phyloP scores from a whole-genome alignment of 352 stramenopile species.

The Globisporangium radiosum region DNA sequence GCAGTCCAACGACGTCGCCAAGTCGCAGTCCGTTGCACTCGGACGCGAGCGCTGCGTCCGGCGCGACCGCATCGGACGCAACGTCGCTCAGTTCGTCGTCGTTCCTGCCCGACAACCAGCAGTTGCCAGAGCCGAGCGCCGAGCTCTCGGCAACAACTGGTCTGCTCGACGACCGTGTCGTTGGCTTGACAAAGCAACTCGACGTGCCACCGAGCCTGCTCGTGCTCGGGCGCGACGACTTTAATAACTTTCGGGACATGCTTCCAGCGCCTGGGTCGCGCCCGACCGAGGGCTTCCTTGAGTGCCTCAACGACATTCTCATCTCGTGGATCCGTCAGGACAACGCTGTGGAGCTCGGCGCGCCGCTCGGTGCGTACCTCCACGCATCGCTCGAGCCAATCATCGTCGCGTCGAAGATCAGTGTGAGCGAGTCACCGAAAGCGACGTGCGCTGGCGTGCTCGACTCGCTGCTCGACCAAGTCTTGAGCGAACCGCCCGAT shows the following conservation, averaged over 20 bases:
- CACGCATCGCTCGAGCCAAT: constrained; percentile 62
- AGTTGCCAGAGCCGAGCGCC: constrained; percentile 24
- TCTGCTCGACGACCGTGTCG: constrained; percentile 14
- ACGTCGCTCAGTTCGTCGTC: constrained; percentile 66
- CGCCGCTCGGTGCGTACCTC: constrained; percentile 52
- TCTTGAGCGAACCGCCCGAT: constrained; percentile 58
- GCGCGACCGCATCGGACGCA: constrained; percentile 49
- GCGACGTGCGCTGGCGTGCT: constrained; percentile 58
- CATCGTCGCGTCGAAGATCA: constrained; percentile 72
- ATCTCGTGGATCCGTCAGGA: constrained; percentile 80
- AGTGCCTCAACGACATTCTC: constrained; percentile 78
- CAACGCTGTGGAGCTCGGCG: constrained; percentile 61
- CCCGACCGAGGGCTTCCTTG: constrained; percentile 65
- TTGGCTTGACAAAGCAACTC: constrained; percentile 18
- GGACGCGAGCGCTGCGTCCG: constrained; percentile 42
- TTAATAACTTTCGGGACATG: constrained; percentile 72
- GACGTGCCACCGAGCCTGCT: constrained; percentile 53
- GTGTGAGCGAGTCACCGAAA: constrained; percentile 51
- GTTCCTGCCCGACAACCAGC: constrained; percentile 67
- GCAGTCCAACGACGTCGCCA: constrained; percentile 50
- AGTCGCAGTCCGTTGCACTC: constrained; percentile 62
- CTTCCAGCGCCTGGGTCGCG: constrained; percentile 55
- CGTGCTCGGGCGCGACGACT: constrained; percentile 57
- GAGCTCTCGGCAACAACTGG: constrained; percentile 21
- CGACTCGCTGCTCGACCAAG: constrained; percentile 77